phyloP scores from a whole-genome alignment of 805 yeast genomes.

The Candida ipomoeae region DNA sequence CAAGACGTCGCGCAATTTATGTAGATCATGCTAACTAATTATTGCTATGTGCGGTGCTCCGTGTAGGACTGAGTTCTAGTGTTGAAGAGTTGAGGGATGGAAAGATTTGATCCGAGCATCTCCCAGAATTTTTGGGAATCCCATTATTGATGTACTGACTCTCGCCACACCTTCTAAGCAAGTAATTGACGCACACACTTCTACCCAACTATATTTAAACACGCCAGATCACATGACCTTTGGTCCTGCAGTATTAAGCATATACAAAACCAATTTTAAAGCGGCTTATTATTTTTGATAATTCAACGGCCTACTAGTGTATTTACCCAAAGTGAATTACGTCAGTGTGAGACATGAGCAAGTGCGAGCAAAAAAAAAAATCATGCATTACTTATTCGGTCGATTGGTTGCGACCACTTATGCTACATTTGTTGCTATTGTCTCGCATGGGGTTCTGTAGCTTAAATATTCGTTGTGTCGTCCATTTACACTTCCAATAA shows the following conservation, averaged over 20 bases:
- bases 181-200: neutral
- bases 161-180: neutral
- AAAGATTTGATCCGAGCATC: neutral
- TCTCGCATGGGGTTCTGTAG: neutral
- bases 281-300: neutral
- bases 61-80: neutral
- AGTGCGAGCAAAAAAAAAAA: neutral
- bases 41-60: slow-evolving; percentile 2
- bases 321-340: neutral
- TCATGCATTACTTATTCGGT: neutral
- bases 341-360: slow-evolving; percentile 4
- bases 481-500: neutral
- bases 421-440: slow-evolving; percentile 4
- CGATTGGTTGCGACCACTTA: slow-evolving; percentile 1
- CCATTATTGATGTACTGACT: neutral
- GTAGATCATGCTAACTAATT: slow-evolving; percentile 1
- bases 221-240: neutral
- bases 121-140: neutral
- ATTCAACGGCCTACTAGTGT: neutral
- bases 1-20: neutral
- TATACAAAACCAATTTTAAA: neutral
- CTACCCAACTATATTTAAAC: neutral
- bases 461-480: neutral
- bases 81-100: neutral
- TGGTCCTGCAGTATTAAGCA: neutral